phyloP scores from a whole-genome alignment of 345 rosid species.

The Euphorbia tirucalli region DNA sequence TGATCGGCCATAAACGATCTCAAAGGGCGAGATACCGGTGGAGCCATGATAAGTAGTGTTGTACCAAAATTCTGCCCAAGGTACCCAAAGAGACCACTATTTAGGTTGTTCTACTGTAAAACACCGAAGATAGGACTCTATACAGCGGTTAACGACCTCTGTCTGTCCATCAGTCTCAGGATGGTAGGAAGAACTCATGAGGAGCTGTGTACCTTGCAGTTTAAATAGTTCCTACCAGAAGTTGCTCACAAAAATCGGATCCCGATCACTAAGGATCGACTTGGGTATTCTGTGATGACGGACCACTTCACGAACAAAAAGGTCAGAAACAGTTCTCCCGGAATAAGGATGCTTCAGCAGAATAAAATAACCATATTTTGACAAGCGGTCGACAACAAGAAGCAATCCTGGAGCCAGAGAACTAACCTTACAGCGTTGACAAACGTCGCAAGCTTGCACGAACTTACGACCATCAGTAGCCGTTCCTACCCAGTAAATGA shows the following conservation, averaged over 20 bases:
- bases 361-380: rapidly evolving
- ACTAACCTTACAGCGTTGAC: neutral
- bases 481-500: neutral
- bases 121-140: neutral
- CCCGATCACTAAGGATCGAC: neutral
- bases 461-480: rapidly evolving
- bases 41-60: neutral
- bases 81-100: neutral
- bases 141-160: no score
- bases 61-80: neutral
- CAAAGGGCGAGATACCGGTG: neutral
- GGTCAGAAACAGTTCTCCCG: rapidly evolving
- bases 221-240: no score
- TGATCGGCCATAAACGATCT: neutral
- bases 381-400: no score
- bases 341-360: neutral
- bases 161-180: no score
- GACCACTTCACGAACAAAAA: neutral
- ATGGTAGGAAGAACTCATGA: no score
- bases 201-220: neutral
- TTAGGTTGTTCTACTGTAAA: neutral
- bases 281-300: neutral
- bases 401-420: no score
- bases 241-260: neutral
- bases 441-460: neutral